Conservation (phyloP, 2,329 filamentous ascomycete genomes). For the Colletotrichum magnum region DNA sequence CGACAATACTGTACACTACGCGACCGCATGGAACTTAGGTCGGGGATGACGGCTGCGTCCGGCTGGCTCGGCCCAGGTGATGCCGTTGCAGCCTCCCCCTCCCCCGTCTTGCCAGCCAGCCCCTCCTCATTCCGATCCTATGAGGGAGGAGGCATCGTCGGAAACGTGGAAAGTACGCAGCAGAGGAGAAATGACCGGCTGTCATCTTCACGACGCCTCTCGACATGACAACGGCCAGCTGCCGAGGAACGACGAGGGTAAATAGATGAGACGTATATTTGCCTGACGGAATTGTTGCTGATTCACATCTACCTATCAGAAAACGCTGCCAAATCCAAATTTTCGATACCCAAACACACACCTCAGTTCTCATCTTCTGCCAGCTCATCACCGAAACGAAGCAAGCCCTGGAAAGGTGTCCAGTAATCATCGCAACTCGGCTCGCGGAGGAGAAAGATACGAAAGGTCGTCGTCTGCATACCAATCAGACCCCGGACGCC, state of each 20-base stretch:
- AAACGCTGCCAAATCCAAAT: background rate
- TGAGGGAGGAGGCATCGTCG: background rate
- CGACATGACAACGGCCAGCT: background rate
- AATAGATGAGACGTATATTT: background rate
- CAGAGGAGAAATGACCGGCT: background rate
- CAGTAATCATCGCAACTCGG: conserved; percentile 4
- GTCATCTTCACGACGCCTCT: background rate
- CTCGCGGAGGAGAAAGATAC: conserved; percentile 19
- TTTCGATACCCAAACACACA: background rate
- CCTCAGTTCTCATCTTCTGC: background rate
- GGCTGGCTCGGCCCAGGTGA: conserved; percentile 14
- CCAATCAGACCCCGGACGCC: conserved; percentile 13
- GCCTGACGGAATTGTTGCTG: too few relatives aligned
- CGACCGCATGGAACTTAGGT: background rate
- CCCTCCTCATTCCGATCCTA: background rate
- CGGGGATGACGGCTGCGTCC: background rate
- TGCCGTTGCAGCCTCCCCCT: conserved; percentile 6
- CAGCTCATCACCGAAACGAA: background rate
- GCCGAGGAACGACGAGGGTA: too few relatives aligned
- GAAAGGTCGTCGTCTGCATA: conserved; percentile 9
- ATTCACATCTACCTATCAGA: too few relatives aligned
- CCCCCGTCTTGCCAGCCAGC: background rate
- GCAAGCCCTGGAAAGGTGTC: background rate
- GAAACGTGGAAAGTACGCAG: background rate
- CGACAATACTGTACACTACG: background rate